phyloP scores from a whole-genome alignment of 495 filamentous ascomycete species.

The Aspergillus diversus region DNA sequence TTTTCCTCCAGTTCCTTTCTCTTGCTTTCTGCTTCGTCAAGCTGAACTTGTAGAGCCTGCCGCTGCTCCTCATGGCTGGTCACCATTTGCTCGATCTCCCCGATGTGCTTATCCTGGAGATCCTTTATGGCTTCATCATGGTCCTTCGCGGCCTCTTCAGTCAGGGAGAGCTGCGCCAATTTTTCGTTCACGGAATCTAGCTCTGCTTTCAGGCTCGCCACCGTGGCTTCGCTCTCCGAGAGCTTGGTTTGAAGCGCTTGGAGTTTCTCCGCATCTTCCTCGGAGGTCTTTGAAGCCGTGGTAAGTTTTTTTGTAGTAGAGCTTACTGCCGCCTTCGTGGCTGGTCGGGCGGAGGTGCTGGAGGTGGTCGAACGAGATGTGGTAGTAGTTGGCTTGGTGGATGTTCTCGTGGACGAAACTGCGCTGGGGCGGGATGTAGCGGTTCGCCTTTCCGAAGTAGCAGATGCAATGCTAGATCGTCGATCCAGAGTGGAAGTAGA shows the following conservation, averaged over 20 bases:
- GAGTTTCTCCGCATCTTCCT: constrained; percentile 43
- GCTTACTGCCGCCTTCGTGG: constrained; percentile 29
- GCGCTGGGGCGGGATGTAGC: constrained; percentile 34
- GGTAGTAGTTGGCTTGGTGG: constrained; percentile 28
- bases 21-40: constrained; percentile 45
- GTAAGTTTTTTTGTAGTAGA: constrained; percentile 40
- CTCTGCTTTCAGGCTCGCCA: constrained; percentile 43
- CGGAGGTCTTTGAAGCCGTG: constrained; percentile 32
- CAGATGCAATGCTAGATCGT: constrained; percentile 45
- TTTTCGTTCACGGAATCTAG: constrained; percentile 46
- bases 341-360: constrained; percentile 32
- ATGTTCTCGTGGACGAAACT: constrained; percentile 33
- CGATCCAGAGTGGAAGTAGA: constrained; percentile 44
- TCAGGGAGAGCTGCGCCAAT: constrained; percentile 37
- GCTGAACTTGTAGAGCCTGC: constrained; percentile 38
- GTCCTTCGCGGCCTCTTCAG: constrained; percentile 32
- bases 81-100: constrained; percentile 43
- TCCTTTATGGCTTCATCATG: constrained; percentile 32
- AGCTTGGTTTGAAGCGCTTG: constrained; percentile 47
- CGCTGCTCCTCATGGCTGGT: constrained; percentile 41
- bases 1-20: constrained; percentile 47
- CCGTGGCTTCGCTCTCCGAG: constrained; percentile 46
- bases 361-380: constrained; percentile 33
- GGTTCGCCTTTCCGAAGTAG: constrained; percentile 38
- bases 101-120: constrained; percentile 41